phyloP scores from a whole-genome alignment of 2,329 filamentous ascomycete species.

The Mycosphaerella sp. region DNA sequence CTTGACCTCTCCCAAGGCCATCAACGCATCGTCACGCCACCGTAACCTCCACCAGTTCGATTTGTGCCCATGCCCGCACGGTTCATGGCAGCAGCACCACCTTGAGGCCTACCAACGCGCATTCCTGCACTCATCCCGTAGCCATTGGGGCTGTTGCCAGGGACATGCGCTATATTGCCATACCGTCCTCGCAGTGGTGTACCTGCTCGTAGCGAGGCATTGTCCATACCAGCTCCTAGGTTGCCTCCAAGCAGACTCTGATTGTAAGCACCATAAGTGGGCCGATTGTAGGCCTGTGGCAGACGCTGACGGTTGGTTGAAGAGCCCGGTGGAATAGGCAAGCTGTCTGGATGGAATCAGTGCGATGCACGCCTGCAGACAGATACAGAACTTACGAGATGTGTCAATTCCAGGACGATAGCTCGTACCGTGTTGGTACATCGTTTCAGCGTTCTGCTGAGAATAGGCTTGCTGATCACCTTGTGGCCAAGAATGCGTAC shows the following conservation, averaged over 20 bases:
- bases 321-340: background rate
- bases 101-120: conserved; percentile 7
- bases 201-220: background rate
- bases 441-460: background rate
- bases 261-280: conserved; percentile 11
- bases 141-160: background rate
- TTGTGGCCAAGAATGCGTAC: conserved; percentile 11
- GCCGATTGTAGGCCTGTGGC: conserved; percentile 4
- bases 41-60: conserved; percentile 2
- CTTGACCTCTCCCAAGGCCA: background rate
- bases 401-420: conserved; percentile 1
- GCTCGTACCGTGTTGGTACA: background rate
- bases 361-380: too few relatives aligned
- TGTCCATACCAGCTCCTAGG: background rate
- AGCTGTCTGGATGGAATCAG: conserved; percentile 8
- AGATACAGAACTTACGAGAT: conserved; percentile 8
- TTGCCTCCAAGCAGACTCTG: conserved; percentile 5
- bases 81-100: background rate
- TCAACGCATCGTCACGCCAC: conserved; percentile 8
- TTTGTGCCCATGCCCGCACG: conserved; percentile 4
- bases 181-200: conserved; percentile 6
- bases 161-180: background rate
- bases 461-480: conserved; percentile 1
- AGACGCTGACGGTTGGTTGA: conserved; percentile 8
- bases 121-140: conserved; percentile 8